phyloP scores from a whole-genome alignment of 2,329 filamentous ascomycete species.

The Capronia epimyces region DNA sequence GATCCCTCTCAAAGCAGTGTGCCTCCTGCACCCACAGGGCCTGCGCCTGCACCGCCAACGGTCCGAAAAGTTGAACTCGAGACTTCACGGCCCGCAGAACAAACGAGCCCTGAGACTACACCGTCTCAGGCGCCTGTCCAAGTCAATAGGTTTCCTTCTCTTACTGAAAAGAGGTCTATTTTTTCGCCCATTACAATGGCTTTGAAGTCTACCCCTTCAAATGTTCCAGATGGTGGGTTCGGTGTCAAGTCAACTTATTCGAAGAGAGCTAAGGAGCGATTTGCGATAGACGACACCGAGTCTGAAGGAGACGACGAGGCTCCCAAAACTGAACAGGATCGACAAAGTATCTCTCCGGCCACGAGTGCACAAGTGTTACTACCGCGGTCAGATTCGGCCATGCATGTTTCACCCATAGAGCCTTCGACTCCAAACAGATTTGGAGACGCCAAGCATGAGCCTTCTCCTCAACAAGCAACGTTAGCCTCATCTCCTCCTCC shows the following conservation, averaged over 20 bases:
- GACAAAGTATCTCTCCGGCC: slow-evolving; percentile 17
- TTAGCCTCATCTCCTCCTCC: slow-evolving; percentile 22
- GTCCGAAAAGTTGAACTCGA: slow-evolving; percentile 19
- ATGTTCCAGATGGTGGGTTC: slow-evolving; percentile 14
- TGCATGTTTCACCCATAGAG: slow-evolving; percentile 57
- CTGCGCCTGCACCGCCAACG: slow-evolving; percentile 18
- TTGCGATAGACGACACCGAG: slow-evolving; percentile 27
- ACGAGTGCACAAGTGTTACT: slow-evolving; percentile 34
- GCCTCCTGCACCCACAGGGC: slow-evolving; percentile 15
- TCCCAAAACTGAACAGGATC: slow-evolving; percentile 14
- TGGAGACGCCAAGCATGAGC: slow-evolving; percentile 65
- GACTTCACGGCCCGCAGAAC: slow-evolving; percentile 1
- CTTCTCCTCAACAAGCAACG: slow-evolving; percentile 54
- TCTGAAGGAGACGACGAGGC: slow-evolving; percentile 26
- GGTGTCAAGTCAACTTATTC: slow-evolving; percentile 23
- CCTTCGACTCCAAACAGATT: slow-evolving; percentile 51
- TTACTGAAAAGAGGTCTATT: slow-evolving; percentile 26
- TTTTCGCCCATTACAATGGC: slow-evolving; percentile 23
- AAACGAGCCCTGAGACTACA: neutral
- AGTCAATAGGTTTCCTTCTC: slow-evolving; percentile 25
- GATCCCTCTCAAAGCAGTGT: slow-evolving; percentile 21
- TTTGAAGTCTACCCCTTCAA: slow-evolving; percentile 20
- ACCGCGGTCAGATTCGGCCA: slow-evolving; percentile 62
- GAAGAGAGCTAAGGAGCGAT: slow-evolving; percentile 26
- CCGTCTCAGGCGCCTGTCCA: slow-evolving; percentile 12